Evolutionary conservation across 768 basidiomycete genomes (phyloP).

Genomic region (Calocera viscosa): DNA sequence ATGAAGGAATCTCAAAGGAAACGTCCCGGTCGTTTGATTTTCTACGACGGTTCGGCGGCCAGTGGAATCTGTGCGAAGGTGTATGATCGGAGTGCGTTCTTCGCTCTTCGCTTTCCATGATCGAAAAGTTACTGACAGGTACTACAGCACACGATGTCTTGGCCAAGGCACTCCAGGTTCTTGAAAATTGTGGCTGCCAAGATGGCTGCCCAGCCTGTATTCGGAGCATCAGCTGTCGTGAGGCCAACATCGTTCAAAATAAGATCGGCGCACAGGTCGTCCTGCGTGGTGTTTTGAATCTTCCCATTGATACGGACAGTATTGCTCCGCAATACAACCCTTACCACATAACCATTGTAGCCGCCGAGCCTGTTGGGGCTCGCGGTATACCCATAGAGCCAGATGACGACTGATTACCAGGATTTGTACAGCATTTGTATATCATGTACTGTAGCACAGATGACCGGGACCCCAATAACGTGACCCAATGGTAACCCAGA

Average conservation of each 20-base stretch:
- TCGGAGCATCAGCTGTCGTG: slow-evolving; percentile 50
- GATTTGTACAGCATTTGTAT: not conserved
- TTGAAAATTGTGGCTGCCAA: slow-evolving; percentile 52
- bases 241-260: slow-evolving; percentile 58
- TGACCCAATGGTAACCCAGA: not conserved
- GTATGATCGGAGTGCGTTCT: slow-evolving; percentile 66
- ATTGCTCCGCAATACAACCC: slow-evolving; percentile 16
- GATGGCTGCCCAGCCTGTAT: slow-evolving; percentile 64
- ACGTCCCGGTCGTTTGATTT: slow-evolving; percentile 68
- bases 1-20: slow-evolving; percentile 41
- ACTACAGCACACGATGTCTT: slow-evolving; percentile 43
- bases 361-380: slow-evolving; percentile 13
- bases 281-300: slow-evolving; percentile 45
- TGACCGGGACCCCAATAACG: not conserved
- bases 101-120: not conserved
- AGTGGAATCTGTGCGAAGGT: slow-evolving; percentile 65
- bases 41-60: slow-evolving; percentile 64
- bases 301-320: slow-evolving; percentile 30
- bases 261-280: slow-evolving; percentile 64
- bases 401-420: not conserved
- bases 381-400: slow-evolving; percentile 4
- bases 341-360: slow-evolving; percentile 14
- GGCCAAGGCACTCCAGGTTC: slow-evolving; percentile 41
- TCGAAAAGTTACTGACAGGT: not conserved
- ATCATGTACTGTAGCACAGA: not conserved